Conservation (phyloP, 805 yeast species). For the Blastobotrys attinorum region DNA sequence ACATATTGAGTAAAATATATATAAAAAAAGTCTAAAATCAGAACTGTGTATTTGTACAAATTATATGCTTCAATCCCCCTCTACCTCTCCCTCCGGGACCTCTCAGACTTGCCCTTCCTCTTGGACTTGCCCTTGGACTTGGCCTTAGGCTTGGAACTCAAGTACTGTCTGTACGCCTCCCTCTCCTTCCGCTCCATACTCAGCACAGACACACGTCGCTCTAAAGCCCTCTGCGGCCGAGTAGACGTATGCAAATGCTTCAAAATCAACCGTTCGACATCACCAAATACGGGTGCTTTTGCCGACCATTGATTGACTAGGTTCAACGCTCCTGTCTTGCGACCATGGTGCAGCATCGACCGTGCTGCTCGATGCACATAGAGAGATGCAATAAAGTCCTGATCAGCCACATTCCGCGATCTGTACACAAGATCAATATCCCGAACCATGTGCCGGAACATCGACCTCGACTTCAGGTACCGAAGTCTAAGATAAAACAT, state of each 20-base stretch:
- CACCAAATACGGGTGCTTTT: neutral
- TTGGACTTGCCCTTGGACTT: too few relatives aligned
- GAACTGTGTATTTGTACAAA: too few relatives aligned
- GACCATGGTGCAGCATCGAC: neutral
- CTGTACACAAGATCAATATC: neutral
- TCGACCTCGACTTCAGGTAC: neutral
- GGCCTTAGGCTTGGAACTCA: too few relatives aligned
- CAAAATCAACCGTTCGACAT: neutral
- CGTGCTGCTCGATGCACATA: neutral
- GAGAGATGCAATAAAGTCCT: neutral
- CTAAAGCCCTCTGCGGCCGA: neutral
- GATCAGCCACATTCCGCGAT: neutral
- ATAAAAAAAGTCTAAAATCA: too few relatives aligned
- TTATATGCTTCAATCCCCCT: too few relatives aligned
- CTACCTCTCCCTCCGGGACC: too few relatives aligned
- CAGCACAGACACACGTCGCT: too few relatives aligned
- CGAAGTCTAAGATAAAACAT: constrained; percentile 1
- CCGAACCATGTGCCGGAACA: neutral
- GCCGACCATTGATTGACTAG: constrained; percentile 1
- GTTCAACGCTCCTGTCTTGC: neutral
- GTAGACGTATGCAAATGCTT: neutral
- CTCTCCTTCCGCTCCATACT: too few relatives aligned
- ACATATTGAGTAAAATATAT: too few relatives aligned
- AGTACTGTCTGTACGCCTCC: too few relatives aligned
- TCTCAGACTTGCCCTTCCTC: too few relatives aligned